Evolutionary conservation across 805 yeast genomes (phyloP).

Genomic region (Wickerhamiella allomyrinae): DNA sequence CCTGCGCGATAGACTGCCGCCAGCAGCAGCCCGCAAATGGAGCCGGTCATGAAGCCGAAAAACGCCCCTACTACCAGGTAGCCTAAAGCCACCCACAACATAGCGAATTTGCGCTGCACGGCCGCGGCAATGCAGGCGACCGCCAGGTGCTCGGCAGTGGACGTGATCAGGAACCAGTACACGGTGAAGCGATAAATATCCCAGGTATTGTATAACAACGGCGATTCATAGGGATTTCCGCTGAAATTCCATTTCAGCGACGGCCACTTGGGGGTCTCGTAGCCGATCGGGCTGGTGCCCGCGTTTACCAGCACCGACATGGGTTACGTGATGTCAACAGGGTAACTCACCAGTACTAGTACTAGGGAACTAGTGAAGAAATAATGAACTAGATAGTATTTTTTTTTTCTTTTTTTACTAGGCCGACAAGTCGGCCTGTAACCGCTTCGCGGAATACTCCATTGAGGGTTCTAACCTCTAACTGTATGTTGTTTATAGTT

Average conservation of each 20-base stretch:
- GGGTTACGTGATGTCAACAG: not conserved
- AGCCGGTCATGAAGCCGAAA: constrained; percentile 55
- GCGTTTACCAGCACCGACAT: not conserved
- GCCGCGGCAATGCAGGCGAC: constrained; percentile 52
- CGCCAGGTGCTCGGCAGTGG: constrained; percentile 42
- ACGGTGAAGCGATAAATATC: constrained; percentile 80
- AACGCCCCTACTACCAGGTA: constrained; percentile 27
- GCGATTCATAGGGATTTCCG: constrained; percentile 27
- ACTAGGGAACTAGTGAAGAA: no score
- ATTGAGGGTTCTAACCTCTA: no score
- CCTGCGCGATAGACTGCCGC: constrained; percentile 71
- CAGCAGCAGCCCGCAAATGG: constrained; percentile 59
- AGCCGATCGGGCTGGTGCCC: constrained; percentile 56
- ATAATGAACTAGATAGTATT: no score
- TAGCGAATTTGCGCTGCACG: constrained; percentile 31
- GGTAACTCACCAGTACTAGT: no score
- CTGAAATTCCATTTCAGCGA: constrained; percentile 31
- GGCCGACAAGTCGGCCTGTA: no score
- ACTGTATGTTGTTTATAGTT: no score
- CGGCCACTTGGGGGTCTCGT: constrained; percentile 66
- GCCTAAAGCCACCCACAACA: constrained; percentile 28
- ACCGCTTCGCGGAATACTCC: no score
- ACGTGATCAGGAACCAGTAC: constrained; percentile 64
- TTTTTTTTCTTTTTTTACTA: no score
- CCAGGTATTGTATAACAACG: constrained; percentile 49